Evolutionary conservation across 305 asterid species (phyloP).

Genomic region (Solanum aculeatissimum): DNA sequence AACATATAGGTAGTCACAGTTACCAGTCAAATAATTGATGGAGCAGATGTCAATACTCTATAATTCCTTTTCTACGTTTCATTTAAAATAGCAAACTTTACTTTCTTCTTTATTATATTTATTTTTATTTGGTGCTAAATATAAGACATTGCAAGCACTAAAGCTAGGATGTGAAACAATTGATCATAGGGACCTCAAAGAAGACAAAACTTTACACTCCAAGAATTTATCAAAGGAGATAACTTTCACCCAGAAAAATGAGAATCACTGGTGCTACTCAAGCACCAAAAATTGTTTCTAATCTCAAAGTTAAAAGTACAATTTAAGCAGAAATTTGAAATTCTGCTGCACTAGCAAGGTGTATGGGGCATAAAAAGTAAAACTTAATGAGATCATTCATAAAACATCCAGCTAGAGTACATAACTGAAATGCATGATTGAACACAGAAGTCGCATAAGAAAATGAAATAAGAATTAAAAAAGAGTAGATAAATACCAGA

Average conservation of each 20-base stretch:
- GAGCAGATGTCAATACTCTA: neutral
- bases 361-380: neutral
- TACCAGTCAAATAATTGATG: neutral
- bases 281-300: neutral
- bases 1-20: neutral
- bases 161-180: neutral
- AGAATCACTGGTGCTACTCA: neutral
- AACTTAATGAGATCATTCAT: neutral
- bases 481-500: constrained; percentile 42
- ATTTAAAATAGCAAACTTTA: neutral
- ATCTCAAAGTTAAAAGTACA: neutral
- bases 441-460: neutral
- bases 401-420: neutral
- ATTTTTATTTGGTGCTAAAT: neutral
- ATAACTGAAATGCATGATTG: neutral
- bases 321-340: neutral
- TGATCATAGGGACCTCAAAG: neutral
- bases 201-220: neutral
- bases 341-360: neutral
- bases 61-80: neutral
- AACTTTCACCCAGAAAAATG: neutral
- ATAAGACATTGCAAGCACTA: neutral
- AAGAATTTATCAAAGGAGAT: neutral
- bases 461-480: neutral
- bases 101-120: neutral